Evolutionary conservation across 2,329 filamentous ascomycete species (phyloP).

Genomic region (Aureobasidium sp.): DNA sequence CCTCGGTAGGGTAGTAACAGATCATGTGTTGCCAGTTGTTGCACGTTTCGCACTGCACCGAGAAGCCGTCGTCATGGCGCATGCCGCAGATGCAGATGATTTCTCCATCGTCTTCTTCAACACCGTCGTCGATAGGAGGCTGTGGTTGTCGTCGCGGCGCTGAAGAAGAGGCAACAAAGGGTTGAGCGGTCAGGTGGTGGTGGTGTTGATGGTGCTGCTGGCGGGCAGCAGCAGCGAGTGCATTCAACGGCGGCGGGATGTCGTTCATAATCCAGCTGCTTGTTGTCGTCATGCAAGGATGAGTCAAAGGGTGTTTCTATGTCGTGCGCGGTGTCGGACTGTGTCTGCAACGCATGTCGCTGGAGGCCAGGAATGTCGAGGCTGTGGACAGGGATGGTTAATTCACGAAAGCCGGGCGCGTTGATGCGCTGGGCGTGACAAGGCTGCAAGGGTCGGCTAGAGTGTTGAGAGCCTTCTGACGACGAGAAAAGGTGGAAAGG

Average conservation of each 20-base stretch:
- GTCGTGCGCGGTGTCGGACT: slow-evolving; percentile 8
- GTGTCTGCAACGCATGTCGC: slow-evolving; percentile 15
- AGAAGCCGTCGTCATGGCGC: slow-evolving; percentile 92
- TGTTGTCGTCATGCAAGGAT: slow-evolving; percentile 7
- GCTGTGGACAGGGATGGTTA: slow-evolving; percentile 9
- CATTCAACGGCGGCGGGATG: slow-evolving; percentile 13
- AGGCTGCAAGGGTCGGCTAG: background rate
- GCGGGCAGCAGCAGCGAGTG: slow-evolving; percentile 11
- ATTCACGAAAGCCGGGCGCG: slow-evolving; percentile 2
- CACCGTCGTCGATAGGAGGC: slow-evolving; percentile 3
- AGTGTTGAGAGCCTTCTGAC: background rate
- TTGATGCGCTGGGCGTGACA: background rate
- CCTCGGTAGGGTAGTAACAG: slow-evolving; percentile 80
- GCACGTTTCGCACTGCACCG: slow-evolving; percentile 91
- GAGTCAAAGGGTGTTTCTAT: background rate
- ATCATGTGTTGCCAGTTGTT: slow-evolving; percentile 98
- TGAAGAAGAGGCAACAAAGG: background rate
- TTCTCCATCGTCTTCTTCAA: slow-evolving; percentile 75
- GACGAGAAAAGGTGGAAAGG: background rate
- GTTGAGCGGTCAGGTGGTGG: slow-evolving; percentile 3
- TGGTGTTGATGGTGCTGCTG: background rate
- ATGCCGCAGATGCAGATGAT: slow-evolving; percentile 98
- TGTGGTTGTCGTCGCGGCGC: slow-evolving; percentile 4
- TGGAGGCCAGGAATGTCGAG: slow-evolving; percentile 11
- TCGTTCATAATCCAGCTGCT: slow-evolving; percentile 13